Conservation (phyloP, 768 basidiomycete species). For the Infundibulicybe gibba region DNA sequence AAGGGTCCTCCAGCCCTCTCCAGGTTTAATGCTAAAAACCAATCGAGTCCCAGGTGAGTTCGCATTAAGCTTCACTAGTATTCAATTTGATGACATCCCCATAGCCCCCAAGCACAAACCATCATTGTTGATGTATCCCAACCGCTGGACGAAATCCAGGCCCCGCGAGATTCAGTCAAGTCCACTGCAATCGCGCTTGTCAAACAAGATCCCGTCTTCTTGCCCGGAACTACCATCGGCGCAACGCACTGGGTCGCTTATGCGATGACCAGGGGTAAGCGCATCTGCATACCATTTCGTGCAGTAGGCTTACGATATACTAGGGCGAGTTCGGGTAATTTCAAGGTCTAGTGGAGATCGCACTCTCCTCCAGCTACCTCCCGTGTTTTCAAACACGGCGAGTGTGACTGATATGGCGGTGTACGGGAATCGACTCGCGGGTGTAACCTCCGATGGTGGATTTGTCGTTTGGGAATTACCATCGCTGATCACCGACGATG, state of each 20-base stretch:
- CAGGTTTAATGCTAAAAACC: conserved; percentile 43
- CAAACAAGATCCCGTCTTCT: conserved; percentile 79
- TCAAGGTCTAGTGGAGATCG: conserved; percentile 87
- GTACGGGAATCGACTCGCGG: conserved; percentile 76
- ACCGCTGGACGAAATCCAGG: conserved; percentile 69
- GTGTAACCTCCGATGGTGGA: conserved; percentile 84
- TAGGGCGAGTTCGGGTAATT: conserved; percentile 83
- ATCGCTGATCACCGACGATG: conserved; percentile 80
- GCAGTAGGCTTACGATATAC: background rate
- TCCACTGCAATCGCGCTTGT: conserved; percentile 90
- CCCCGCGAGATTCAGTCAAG: conserved; percentile 72
- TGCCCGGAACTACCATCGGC: conserved; percentile 85
- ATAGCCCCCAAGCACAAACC: conserved; percentile 61
- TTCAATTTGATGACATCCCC: conserved; percentile 2
- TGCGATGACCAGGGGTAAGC: conserved; percentile 79
- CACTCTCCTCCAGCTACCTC: conserved; percentile 74
- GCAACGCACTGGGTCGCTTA: conserved; percentile 93
- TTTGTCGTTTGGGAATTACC: conserved; percentile 89
- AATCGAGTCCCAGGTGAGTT: conserved; percentile 56
- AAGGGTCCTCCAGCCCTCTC: conserved; percentile 33
- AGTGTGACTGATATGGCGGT: conserved; percentile 87
- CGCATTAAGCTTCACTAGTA: background rate
- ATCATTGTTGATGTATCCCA: conserved; percentile 77
- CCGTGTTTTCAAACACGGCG: conserved; percentile 54
- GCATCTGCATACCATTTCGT: background rate